These are phyloP conservation scores for Cryptosporidium sp. DNA, from an alignment of 169 alveolate genomes.

Conservation along the genomic window DNA sequence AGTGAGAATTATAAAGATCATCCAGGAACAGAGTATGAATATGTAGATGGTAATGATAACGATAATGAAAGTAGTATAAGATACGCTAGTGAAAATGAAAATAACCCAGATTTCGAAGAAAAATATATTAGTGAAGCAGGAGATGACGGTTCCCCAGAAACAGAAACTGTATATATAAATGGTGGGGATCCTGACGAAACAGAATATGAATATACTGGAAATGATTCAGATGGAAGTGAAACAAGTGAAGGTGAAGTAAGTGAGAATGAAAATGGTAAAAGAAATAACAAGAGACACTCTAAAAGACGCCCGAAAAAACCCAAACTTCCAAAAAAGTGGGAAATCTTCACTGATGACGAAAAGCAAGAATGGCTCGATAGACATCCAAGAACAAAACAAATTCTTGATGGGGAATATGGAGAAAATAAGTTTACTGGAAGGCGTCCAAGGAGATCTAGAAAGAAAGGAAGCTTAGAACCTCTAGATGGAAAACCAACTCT, in stretches of 20 bases:
- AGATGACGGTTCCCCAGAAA: not conserved
- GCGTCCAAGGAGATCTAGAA: not conserved
- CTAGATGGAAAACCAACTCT: not conserved
- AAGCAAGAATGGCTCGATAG: slow-evolving; percentile 30
- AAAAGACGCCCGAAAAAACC: slow-evolving; percentile 6
- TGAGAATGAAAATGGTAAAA: not conserved
- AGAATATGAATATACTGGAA: slow-evolving; percentile 29
- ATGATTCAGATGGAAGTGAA: slow-evolving; percentile 10
- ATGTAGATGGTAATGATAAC: not conserved
- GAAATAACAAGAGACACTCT: not conserved
- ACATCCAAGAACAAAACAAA: not conserved
- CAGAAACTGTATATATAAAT: slow-evolving; percentile 1
- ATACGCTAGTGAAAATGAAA: slow-evolving; percentile 17
- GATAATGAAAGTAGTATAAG: not conserved
- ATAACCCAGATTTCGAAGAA: slow-evolving; percentile 13
- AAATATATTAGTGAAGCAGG: slow-evolving; percentile 3
- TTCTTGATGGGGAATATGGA: not conserved
- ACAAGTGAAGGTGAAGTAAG: not conserved
- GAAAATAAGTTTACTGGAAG: not conserved
- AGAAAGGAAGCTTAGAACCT: not conserved
- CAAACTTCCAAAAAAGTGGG: slow-evolving; percentile 34
- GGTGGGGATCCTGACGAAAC: slow-evolving; percentile 14
- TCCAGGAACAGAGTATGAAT: slow-evolving; percentile 3
- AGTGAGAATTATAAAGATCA: slow-evolving; percentile 1
- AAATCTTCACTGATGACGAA: slow-evolving; percentile 36